phyloP scores from a whole-genome alignment of 371 early-diverging fungal genomes.

The Lichtheimia corymbifera region DNA sequence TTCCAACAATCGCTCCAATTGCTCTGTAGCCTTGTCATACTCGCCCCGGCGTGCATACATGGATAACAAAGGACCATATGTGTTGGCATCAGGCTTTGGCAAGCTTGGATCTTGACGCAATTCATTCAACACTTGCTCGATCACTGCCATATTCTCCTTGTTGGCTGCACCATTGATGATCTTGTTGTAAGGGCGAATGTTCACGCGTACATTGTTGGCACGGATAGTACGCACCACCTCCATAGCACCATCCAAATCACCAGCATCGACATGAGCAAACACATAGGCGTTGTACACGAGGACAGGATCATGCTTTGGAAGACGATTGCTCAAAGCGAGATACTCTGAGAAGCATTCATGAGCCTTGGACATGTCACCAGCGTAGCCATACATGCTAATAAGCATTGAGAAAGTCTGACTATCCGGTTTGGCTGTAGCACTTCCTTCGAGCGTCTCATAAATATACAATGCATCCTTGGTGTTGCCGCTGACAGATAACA shows the following conservation, averaged over 20 bases:
- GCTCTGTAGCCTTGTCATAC: slow-evolving; percentile 34
- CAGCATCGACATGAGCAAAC: slow-evolving; percentile 44
- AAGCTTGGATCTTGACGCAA: slow-evolving; percentile 22
- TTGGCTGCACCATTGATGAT: slow-evolving; percentile 37
- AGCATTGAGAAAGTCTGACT: slow-evolving; percentile 45
- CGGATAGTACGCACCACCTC: slow-evolving; percentile 39
- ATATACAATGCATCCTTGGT: slow-evolving; percentile 47
- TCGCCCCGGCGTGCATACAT: slow-evolving; percentile 29
- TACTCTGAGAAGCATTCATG: slow-evolving; percentile 53
- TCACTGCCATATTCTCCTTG: slow-evolving; percentile 30
- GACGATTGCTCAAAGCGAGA: slow-evolving; percentile 17
- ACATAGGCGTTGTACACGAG: slow-evolving; percentile 49
- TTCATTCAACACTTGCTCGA: slow-evolving; percentile 22
- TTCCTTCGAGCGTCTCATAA: slow-evolving; percentile 48
- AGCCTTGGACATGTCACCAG: slow-evolving; percentile 44
- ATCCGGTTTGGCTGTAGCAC: slow-evolving; percentile 34
- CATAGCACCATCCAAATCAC: slow-evolving; percentile 41
- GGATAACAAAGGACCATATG: slow-evolving; percentile 40
- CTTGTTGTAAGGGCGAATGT: slow-evolving; percentile 41
- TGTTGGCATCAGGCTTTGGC: slow-evolving; percentile 40
- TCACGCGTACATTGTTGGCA: slow-evolving; percentile 34
- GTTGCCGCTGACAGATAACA: slow-evolving; percentile 40
- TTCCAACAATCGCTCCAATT: slow-evolving; percentile 27
- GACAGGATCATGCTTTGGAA: slow-evolving; percentile 33
- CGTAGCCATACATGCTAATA: slow-evolving; percentile 46